These are phyloP conservation scores for Euryodendron excelsum DNA, from an alignment of 148 eudicot species.

Conservation along the genomic window DNA sequence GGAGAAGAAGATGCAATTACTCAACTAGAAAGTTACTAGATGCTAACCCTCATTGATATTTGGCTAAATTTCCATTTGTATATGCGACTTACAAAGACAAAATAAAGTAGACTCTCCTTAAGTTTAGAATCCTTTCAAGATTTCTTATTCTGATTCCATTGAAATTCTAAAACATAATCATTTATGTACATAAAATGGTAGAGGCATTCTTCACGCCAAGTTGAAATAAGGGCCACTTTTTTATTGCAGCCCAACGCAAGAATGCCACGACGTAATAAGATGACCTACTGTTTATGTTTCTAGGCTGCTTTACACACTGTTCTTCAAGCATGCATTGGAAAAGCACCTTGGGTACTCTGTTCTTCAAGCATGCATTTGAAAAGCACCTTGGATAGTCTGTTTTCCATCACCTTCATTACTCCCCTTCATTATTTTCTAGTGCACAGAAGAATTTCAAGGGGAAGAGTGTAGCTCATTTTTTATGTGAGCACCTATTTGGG, in stretches of 20 bases:
- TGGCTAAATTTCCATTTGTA: not conserved
- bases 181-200: not conserved
- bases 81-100: not conserved
- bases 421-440: not conserved
- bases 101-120: not conserved
- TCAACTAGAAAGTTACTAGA: not conserved
- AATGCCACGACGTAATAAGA: no score
- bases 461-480: not conserved
- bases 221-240: no score
- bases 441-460: not conserved
- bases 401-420: not conserved
- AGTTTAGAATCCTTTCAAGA: not conserved
- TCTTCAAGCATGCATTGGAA: not conserved
- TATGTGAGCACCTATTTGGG: not conserved
- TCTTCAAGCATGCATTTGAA: not conserved
- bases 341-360: no score
- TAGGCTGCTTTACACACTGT: not conserved
- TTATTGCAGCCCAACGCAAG: no score
- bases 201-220: no score
- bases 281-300: not conserved
- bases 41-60: not conserved
- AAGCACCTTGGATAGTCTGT: not conserved
- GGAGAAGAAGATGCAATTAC: not conserved
- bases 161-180: not conserved
- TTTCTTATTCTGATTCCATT: not conserved